Evolutionary conservation across 805 yeast genomes (phyloP), one percentile per base, ranked within the genome.

Genomic region (Wickerhamiella dianesei): DNA sequence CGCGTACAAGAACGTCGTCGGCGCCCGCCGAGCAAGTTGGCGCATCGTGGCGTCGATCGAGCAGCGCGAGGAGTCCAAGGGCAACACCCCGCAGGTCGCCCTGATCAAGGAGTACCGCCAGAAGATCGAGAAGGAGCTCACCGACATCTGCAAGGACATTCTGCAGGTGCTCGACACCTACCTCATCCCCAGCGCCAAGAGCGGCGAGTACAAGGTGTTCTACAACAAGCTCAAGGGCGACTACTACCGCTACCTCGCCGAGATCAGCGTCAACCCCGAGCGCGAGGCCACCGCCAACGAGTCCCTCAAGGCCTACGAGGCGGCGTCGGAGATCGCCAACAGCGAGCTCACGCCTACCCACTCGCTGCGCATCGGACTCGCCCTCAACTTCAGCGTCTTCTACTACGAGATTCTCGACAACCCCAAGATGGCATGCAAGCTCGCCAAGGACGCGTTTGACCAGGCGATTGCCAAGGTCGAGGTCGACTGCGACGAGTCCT

Each of bases 211-310:
- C 46, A 89, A 89, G 76, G 98, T 89, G 48, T 89, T 89, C 72
- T 89, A 89, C 77, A 89, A 87, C 75, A 89, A 89, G 80, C 89
- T 89, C 96, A 88, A 89, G 76, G 98, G 98, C 74, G 98, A 89
- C 71, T 89, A 89, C 77, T 95, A 88, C 76, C 94, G 98, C 74
- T 89, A 89, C 71, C 77, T 89, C 70, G 98, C 98, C 52, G 98
- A 89, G 74, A 89, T 92, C 64, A 94, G 97, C 55, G 74, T 82
- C 59, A 79, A 86, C 58, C 96, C 86, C 61, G 84, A 84, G 72
- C 85, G 96, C 68, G 86, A 85, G 65, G 89, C 78, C 56, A 95
- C 97, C 52, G 94, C 97, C 47, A 86, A 84, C 60, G 79, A 84
- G 60, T 88, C 97, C 40, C 80, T 88, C 65, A 94, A 87, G 68